Base-by-base conservation (phyloP, 2,329 filamentous ascomycete species). In the Fusarium oxysporum region DNA sequence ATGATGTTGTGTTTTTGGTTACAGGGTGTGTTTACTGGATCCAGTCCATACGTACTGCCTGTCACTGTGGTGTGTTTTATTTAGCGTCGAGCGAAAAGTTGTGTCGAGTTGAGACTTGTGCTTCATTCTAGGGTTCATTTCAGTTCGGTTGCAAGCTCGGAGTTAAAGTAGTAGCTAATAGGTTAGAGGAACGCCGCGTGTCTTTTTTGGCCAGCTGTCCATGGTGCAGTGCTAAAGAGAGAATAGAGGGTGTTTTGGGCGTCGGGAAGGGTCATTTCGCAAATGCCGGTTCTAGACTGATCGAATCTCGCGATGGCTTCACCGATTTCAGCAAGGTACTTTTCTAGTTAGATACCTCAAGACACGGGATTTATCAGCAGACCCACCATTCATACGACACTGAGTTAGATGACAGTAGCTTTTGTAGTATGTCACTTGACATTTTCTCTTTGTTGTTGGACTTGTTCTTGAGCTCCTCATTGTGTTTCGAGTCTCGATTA, bases 301-400 rank as follows among this genome's bases (percentile, higher is more conserved):
- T 56, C 45, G 50, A 62, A 67, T 71, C 65, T 73, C 70, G 67
- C 70, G 70, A 72, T 72, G 61, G 70, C 70, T 72, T 72, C 70
- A 72, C 58, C 62, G 55, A 62, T 40, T 56, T 41, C 35, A 44
- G 47, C 51, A 50, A 69, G 41, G 35, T 45, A 40, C 65, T 44
- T 55, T 56, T 43, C 51, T 35, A 37, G 50, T 37, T 53, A 40
- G 33, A 13, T 38, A 54, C 50, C 19, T 40, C 35, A 54, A 40
- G 62, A 33, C 40, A 62, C 32, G 55, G 60, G 37, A 59, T 65
- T 73, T 70, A 69, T 66, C 56, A 65, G 65, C 53, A 60, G 47
- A 64, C 60, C 70, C 70, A 60, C 61, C 47, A 44, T 65, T 35
- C 35, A 51, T 65, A 47, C 59, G 55, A 68, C 54, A 30, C 37